Base-by-base conservation (phyloP, 306 rosid species). In the Notholithocarpus densiflorus region DNA sequence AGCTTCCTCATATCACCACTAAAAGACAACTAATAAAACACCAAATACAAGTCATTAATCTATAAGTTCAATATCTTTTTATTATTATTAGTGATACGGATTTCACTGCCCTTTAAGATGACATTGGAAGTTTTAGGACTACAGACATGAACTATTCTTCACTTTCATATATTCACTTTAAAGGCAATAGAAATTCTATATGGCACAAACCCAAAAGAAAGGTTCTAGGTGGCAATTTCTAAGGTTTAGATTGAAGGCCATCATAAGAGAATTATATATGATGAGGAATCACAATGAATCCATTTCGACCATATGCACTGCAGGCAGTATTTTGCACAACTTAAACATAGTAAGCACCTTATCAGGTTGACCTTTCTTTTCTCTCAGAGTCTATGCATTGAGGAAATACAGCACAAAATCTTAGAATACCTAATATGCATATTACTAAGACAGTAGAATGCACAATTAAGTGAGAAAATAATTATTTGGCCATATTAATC, bases 1-100 rank as follows among this genome's bases (percentile, higher is more conserved):
- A 65, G 68, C 77, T 76, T 79, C 81, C 43, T 29, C 45, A 64
- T 24, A 54, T 84, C 17, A 11, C 59, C 66, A 68, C 24, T 68
- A 32, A 34, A 31, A 68, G 48, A 34, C n/a, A 23, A 68, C 24
- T 37, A n/a, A 34, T 18, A 34, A 32, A 32, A 34, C 72, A 68
- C 9, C 45, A 68, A 65, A 62, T 21, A 15, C 48, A 7, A 7
- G 14, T 6, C 71, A 32, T 13, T 32, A 18, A 26, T 62, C 69
- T 27, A 62, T 21, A 27, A 37, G 17, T 62, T 29, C 1, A 27
- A 62, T 27, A 62, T 57, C 27, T 10, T 57, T 20, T 62, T 62
- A 1, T 62, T 37, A 27, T 29, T 26, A 62, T 27, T 27, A 66
- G 24, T 7, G 48, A 61, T 12, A 24, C 37, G 40, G 37, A 62